These are phyloP conservation scores for Colletotrichum gloeosporioides DNA, from an alignment of 2,329 filamentous ascomycete species.

Conservation along the genomic window DNA sequence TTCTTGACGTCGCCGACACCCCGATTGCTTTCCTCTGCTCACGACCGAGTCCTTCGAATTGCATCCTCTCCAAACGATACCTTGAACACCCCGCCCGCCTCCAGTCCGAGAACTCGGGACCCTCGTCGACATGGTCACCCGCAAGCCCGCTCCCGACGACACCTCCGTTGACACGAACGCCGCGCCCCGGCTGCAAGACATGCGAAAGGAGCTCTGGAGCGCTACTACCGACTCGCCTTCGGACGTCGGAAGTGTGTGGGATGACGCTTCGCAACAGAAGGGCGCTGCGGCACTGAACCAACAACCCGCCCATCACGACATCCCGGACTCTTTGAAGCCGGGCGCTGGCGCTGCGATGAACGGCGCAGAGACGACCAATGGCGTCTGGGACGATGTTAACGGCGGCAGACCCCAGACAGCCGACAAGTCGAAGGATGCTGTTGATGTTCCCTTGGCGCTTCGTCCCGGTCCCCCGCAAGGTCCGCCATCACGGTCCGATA, in stretches of 20 bases:
- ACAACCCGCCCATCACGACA: slow-evolving; percentile 12
- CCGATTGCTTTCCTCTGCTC: neutral
- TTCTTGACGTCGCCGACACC: neutral
- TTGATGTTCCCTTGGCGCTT: slow-evolving; percentile 35
- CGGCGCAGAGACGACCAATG: slow-evolving; percentile 30
- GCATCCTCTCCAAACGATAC: neutral
- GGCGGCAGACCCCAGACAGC: slow-evolving; percentile 12
- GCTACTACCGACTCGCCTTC: slow-evolving; percentile 34
- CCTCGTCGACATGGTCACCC: slow-evolving; percentile 43
- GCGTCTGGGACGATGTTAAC: slow-evolving; percentile 34
- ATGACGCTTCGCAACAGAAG: slow-evolving; percentile 24
- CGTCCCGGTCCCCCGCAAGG: slow-evolving; percentile 28
- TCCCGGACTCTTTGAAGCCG: slow-evolving; percentile 38
- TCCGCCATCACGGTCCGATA: slow-evolving; percentile 36
- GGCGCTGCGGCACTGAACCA: slow-evolving; percentile 1
- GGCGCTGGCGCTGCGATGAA: slow-evolving; percentile 27
- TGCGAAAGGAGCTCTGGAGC: slow-evolving; percentile 35
- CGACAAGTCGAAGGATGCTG: neutral
- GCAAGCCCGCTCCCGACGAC: slow-evolving; percentile 40
- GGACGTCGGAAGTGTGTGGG: slow-evolving; percentile 27
- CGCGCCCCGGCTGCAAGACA: slow-evolving; percentile 29
- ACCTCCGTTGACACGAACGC: slow-evolving; percentile 28
- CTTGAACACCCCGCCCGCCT: neutral
- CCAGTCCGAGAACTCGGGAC: slow-evolving; percentile 15
- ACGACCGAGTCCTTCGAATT: neutral